These are phyloP conservation scores for Candida tallmaniae DNA, from an alignment of 805 yeast species.

Conservation along the genomic window DNA sequence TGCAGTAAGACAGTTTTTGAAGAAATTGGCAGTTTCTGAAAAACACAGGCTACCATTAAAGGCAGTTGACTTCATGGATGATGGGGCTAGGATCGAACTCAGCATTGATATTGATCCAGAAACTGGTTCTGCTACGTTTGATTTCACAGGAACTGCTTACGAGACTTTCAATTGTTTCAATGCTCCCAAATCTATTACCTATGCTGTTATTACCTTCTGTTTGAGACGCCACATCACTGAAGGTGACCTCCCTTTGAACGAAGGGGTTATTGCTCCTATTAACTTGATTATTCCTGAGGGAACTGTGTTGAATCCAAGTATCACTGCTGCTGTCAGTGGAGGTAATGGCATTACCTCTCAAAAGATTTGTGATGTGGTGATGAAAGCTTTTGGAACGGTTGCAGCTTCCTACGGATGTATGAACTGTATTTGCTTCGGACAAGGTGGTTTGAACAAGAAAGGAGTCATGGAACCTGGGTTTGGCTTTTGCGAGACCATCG, in stretches of 20 bases:
- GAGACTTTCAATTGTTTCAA: slow-evolving; percentile 18
- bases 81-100: slow-evolving; percentile 13
- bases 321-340: slow-evolving; percentile 14
- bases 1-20: slow-evolving; percentile 48
- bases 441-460: slow-evolving; percentile 15
- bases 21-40: slow-evolving; percentile 33
- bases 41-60: slow-evolving; percentile 27
- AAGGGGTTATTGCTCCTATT: slow-evolving; percentile 14
- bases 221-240: slow-evolving; percentile 16
- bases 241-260: slow-evolving; percentile 17
- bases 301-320: slow-evolving; percentile 13
- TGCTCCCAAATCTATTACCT: slow-evolving; percentile 15
- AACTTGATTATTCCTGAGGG: slow-evolving; percentile 13
- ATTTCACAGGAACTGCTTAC: slow-evolving; percentile 21
- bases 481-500: slow-evolving; percentile 17
- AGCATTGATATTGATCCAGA: slow-evolving; percentile 13
- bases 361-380: slow-evolving; percentile 16
- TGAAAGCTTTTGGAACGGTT: slow-evolving; percentile 18
- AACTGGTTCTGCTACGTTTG: slow-evolving; percentile 19
- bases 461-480: slow-evolving; percentile 14
- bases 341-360: slow-evolving; percentile 17
- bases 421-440: slow-evolving; percentile 17
- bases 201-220: slow-evolving; percentile 15
- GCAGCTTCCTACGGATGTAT: slow-evolving; percentile 18
- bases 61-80: slow-evolving; percentile 14